phyloP scores from a whole-genome alignment of 1,139 yeast species.

The Kurtzmaniella quercitrusa region DNA sequence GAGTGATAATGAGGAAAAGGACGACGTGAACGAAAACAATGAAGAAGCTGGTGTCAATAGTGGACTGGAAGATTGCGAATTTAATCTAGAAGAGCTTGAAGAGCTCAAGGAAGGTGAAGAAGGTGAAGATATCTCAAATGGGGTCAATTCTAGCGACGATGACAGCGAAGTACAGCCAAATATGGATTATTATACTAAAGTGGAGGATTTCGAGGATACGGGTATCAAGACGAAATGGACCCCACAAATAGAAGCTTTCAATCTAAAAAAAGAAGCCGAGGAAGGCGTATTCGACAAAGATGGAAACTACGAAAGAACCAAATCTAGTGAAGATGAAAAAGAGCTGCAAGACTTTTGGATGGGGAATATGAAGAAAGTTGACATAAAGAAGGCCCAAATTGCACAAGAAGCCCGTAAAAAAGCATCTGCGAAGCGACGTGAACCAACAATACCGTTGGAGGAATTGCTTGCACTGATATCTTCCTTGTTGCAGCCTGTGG shows the following conservation, averaged over 20 bases:
- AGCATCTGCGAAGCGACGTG: constrained; percentile 8
- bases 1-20: constrained; percentile 19
- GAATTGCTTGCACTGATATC: constrained; percentile 35
- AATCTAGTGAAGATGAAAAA: constrained; percentile 23
- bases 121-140: constrained; percentile 1
- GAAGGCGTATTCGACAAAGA: constrained; percentile 61
- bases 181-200: constrained; percentile 14
- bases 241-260: constrained; percentile 55
- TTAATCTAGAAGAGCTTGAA: constrained; percentile 5
- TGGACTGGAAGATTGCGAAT: background rate
- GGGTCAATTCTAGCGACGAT: constrained; percentile 3
- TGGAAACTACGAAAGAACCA: constrained; percentile 54
- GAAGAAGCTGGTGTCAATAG: constrained; percentile 6
- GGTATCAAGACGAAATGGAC: constrained; percentile 14
- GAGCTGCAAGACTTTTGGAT: constrained; percentile 49
- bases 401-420: constrained; percentile 32
- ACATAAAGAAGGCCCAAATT: constrained; percentile 42
- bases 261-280: constrained; percentile 50
- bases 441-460: constrained; percentile 10
- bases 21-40: constrained; percentile 1
- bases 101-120: constrained; percentile 5
- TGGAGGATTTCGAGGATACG: constrained; percentile 10
- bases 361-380: constrained; percentile 35
- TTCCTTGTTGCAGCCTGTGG: constrained; percentile 50
- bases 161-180: constrained; percentile 7